phyloP scores from a whole-genome alignment of 768 basidiomycete species.

The Lentinus brumalis region DNA sequence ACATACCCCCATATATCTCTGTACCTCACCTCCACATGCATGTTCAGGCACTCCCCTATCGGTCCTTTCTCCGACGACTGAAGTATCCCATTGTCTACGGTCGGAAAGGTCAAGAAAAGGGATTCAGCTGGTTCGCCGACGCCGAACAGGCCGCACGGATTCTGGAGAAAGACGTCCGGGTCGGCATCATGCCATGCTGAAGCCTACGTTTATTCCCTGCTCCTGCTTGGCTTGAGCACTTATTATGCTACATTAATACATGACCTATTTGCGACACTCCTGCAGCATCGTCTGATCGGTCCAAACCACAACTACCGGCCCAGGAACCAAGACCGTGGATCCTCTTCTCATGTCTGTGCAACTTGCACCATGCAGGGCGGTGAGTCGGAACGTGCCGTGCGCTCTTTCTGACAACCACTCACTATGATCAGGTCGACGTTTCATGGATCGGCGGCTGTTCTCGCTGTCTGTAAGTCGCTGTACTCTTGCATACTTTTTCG shows the following conservation, averaged over 20 bases:
- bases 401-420: no score
- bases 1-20: conserved; percentile 78
- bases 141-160: conserved; percentile 60
- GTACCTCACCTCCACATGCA: conserved; percentile 77
- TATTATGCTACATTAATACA: background rate
- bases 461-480: no score
- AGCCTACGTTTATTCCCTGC: background rate
- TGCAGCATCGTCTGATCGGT: background rate
- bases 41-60: conserved; percentile 69
- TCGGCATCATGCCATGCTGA: conserved; percentile 54
- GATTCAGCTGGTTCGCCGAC: conserved; percentile 73
- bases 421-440: no score
- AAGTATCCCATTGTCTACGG: conserved; percentile 54
- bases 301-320: background rate
- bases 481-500: no score
- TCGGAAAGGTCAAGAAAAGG: conserved; percentile 48
- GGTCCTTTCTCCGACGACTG: conserved; percentile 34
- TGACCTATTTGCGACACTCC: background rate
- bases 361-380: conserved; percentile 1
- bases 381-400: background rate
- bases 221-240: background rate
- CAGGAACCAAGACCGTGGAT: conserved; percentile 3
- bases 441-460: no score
- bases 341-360: conserved; percentile 4
- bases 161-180: conserved; percentile 52